Percentiles rank a stretch among this genome's conserved stretches.
These are phyloP conservation scores for Papilionanthe hybrid DNA, from an alignment of 116 monocot genomes.

Conservation along the genomic window DNA sequence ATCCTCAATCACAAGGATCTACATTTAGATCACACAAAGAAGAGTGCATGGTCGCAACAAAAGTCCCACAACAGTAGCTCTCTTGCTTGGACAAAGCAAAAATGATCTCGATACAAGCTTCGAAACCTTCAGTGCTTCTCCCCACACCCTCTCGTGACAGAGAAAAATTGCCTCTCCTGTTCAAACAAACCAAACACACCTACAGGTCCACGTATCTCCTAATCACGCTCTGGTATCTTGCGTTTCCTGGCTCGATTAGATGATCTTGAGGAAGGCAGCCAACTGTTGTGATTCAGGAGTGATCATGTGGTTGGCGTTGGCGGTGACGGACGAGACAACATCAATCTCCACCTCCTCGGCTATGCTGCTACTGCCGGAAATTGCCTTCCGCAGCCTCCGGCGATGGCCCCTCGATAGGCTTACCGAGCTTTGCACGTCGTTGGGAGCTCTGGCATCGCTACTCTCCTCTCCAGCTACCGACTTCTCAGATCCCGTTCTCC, in stretches of 20 bases:
- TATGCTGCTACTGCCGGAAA: conserved; percentile 15
- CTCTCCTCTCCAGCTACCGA: conserved; percentile 12
- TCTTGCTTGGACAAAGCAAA: too few relatives aligned
- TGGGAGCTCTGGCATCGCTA: too few relatives aligned
- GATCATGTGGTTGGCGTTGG: neutral
- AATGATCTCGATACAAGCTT: too few relatives aligned
- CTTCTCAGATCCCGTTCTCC: conserved; percentile 25
- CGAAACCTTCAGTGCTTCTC: too few relatives aligned
- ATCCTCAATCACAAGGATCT: too few relatives aligned
- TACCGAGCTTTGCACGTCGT: conserved; percentile 77
- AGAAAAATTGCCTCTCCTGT: neutral
- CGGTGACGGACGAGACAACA: conserved; percentile 10
- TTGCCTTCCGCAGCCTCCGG: conserved; percentile 13
- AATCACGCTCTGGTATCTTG: conserved; percentile 41
- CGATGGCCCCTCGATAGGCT: conserved; percentile 35
- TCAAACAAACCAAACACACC: conserved; percentile 34
- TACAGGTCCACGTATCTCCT: conserved; percentile 74
- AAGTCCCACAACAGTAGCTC: too few relatives aligned
- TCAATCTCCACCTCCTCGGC: conserved; percentile 18
- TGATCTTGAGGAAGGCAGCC: conserved; percentile 39
- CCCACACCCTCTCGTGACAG: too few relatives aligned
- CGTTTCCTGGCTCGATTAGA: conserved; percentile 48
- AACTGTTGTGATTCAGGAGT: conserved; percentile 50
- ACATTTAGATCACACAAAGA: too few relatives aligned
- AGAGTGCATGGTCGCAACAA: too few relatives aligned